A percentile compares a stretch with the other conserved stretches of the same genome.
phyloP scores from a whole-genome alignment of 805 yeast genomes.

The Maudiozyma bulderi region DNA sequence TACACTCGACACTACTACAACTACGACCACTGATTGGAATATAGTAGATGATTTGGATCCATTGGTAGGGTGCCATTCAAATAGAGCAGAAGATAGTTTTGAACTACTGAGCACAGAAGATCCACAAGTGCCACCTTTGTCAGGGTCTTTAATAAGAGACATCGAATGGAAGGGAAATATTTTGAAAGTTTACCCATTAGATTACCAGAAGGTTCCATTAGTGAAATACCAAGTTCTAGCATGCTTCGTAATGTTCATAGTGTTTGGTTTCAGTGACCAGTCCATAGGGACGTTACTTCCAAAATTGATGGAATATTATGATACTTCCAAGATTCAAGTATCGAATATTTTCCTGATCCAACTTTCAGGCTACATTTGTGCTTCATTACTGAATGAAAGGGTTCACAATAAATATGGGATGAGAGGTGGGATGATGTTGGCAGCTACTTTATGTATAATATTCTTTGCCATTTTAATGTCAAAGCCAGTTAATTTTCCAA shows the following conservation, averaged over 20 bases:
- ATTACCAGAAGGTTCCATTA: conserved; percentile 18
- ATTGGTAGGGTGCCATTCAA: neutral
- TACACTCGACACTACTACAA: too few species aligned
- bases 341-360: conserved; percentile 26
- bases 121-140: neutral
- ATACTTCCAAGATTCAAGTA: conserved; percentile 18
- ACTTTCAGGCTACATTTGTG: conserved; percentile 23
- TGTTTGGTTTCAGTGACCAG: conserved; percentile 29
- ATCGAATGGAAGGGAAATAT: conserved; percentile 21
- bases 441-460: conserved; percentile 13
- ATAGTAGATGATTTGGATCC: neutral
- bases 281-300: conserved; percentile 29
- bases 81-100: neutral
- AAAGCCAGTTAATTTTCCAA: conserved; percentile 18
- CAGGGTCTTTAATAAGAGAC: conserved; percentile 5
- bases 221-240: conserved; percentile 24
- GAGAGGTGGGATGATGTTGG: conserved; percentile 22
- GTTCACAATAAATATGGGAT: conserved; percentile 21
- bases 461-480: conserved; percentile 14
- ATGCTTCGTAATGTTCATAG: conserved; percentile 22
- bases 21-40: neutral
- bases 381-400: conserved; percentile 24
- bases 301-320: conserved; percentile 20
- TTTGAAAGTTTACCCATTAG: conserved; percentile 20
- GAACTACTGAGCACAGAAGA: neutral